These are phyloP conservation scores for Scedosporium minutisporum DNA, from an alignment of 2,329 filamentous ascomycete genomes.

Conservation along the genomic window DNA sequence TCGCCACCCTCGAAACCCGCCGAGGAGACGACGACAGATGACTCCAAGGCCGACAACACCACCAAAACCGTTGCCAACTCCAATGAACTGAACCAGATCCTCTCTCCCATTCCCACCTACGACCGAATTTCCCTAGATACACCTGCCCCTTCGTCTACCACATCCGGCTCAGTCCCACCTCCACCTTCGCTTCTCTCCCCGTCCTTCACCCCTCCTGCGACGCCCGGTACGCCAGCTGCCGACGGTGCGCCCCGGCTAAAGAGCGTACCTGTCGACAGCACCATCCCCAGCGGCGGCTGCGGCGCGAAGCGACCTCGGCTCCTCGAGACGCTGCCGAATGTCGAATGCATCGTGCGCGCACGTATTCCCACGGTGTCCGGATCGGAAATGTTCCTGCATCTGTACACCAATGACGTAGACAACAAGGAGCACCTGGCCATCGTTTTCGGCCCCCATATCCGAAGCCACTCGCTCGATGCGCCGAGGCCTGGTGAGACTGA, in stretches of 20 bases:
- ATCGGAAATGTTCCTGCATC: slow-evolving; percentile 92
- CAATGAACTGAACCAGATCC: neutral
- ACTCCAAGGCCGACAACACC: neutral
- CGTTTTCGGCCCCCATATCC: slow-evolving; percentile 82
- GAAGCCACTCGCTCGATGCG: slow-evolving; percentile 62
- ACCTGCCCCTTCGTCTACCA: slow-evolving; percentile 5
- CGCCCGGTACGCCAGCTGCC: slow-evolving; percentile 49
- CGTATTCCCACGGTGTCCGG: slow-evolving; percentile 87
- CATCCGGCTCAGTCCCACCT: slow-evolving; percentile 20
- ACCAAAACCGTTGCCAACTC: neutral
- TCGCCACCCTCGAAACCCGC: slow-evolving; percentile 7
- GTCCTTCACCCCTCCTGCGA: slow-evolving; percentile 66
- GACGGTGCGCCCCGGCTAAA: slow-evolving; percentile 28
- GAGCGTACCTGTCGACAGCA: slow-evolving; percentile 51
- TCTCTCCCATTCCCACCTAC: neutral
- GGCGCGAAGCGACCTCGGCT: slow-evolving; percentile 59
- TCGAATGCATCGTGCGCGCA: slow-evolving; percentile 90
- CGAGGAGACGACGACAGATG: neutral
- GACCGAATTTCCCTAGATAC: slow-evolving; percentile 6
- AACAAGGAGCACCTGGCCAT: slow-evolving; percentile 96
- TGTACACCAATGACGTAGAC: slow-evolving; percentile 88
- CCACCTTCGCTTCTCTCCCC: slow-evolving; percentile 73
- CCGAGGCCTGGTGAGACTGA: slow-evolving; percentile 70
- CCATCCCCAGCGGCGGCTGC: slow-evolving; percentile 46
- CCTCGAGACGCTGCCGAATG: slow-evolving; percentile 65